phyloP scores from a whole-genome alignment of 805 yeast genomes.

The Ogataea methylovora region DNA sequence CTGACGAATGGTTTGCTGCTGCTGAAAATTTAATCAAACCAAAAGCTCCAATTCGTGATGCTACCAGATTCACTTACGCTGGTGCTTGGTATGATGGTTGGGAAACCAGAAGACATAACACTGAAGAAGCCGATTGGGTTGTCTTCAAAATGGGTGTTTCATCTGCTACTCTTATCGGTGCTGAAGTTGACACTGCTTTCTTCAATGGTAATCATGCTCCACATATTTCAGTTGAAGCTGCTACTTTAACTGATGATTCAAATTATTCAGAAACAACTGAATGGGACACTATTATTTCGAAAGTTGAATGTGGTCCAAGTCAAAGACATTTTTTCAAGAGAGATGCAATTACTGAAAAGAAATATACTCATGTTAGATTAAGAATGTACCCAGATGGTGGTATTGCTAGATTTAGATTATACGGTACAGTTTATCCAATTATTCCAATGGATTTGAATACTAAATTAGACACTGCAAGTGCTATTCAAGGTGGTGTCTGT shows the following conservation, averaged over 20 bases:
- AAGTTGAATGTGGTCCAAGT: conserved; percentile 81
- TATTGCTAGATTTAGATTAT: conserved; percentile 86
- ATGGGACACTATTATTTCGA: conserved; percentile 70
- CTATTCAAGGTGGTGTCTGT: conserved; percentile 83
- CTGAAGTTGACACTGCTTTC: conserved; percentile 89
- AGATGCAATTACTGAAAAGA: conserved; percentile 43
- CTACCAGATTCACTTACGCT: conserved; percentile 66
- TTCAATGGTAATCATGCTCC: conserved; percentile 97
- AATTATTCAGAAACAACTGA: conserved; percentile 23
- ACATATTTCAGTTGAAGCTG: conserved; percentile 74
- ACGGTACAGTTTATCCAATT: conserved; percentile 77
- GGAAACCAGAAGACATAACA: conserved; percentile 95
- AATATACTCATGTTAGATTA: conserved; percentile 74
- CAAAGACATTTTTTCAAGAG: conserved; percentile 79
- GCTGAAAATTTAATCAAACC: conserved; percentile 85
- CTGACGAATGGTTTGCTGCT: conserved; percentile 95
- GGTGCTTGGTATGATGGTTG: conserved; percentile 99
- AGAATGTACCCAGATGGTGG: conserved; percentile 99
- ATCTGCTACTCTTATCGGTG: conserved; percentile 69
- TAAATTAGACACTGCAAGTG: conserved; percentile 70
- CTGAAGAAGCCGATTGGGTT: conserved; percentile 82
- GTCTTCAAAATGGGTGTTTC: conserved; percentile 76
- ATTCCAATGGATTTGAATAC: conserved; percentile 39
- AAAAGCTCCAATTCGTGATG: conserved; percentile 71
- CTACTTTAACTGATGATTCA: conserved; percentile 28